A percentile compares a stretch with the other conserved stretches of the same genome.
Conservation (phyloP, 2,329 filamentous ascomycete species). For the Periconia sp. region DNA sequence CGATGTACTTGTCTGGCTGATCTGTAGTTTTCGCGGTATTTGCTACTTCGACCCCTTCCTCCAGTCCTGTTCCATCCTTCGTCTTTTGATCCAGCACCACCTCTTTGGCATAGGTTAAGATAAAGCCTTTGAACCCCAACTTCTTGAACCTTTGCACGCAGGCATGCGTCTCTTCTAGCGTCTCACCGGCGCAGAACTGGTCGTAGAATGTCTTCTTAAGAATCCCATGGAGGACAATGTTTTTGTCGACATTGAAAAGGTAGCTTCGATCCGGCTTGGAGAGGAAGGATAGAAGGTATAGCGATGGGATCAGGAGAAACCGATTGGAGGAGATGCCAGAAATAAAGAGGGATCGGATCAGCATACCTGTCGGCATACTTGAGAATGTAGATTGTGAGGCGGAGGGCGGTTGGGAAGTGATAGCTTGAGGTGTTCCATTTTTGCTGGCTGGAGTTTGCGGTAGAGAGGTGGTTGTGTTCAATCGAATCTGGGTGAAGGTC, state of each 20-base stretch:
- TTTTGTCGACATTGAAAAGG: slow-evolving; percentile 66
- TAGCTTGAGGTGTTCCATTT: neutral
- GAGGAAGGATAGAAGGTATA: slow-evolving; percentile 44
- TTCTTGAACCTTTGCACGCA: slow-evolving; percentile 67
- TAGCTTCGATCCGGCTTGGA: slow-evolving; percentile 39
- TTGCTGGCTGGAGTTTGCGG: slow-evolving; percentile 5
- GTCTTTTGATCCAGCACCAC: slow-evolving; percentile 46
- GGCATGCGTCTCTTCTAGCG: slow-evolving; percentile 63
- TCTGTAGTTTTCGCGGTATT: slow-evolving; percentile 2
- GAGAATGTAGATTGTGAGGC: slow-evolving; percentile 22
- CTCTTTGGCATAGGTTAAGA: slow-evolving; percentile 81
- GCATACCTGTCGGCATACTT: slow-evolving; percentile 30
- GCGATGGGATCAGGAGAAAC: slow-evolving; percentile 42
- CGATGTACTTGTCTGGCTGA: slow-evolving; percentile 36
- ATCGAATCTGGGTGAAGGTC: slow-evolving; percentile 10
- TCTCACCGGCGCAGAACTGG: slow-evolving; percentile 87
- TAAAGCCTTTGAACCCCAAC: slow-evolving; percentile 77
- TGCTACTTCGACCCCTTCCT: slow-evolving; percentile 14
- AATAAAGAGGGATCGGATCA: slow-evolving; percentile 38
- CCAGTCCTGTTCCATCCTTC: slow-evolving; percentile 14
- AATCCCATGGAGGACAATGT: slow-evolving; percentile 69
- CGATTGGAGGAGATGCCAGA: slow-evolving; percentile 52
- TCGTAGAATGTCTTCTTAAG: slow-evolving; percentile 83
- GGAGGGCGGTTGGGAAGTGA: slow-evolving; percentile 1
- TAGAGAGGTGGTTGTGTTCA: slow-evolving; percentile 15